Evolutionary conservation across 139 green algal genomes (phyloP), one percentile per base, ranked within the genome.

Genomic region (Trebouxia sp.): DNA sequence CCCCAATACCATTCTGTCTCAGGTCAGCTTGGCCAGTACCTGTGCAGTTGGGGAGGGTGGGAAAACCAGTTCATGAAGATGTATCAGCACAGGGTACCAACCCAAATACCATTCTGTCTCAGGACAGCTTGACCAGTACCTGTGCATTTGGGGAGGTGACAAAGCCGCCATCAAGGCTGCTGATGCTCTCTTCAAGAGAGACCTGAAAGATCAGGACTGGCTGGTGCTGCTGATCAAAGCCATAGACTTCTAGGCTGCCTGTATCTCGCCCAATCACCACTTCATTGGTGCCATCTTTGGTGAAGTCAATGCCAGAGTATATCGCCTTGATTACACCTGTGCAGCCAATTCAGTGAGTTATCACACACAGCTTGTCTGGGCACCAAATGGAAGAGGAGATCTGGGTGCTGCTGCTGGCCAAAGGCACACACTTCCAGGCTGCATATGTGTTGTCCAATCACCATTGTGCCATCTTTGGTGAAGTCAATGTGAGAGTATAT

Each of bases 221-320:
- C 72, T 83, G 66, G 12, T 87, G 88, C 20, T 76, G 37, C 58
- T 88, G 82, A 83, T 94, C 89, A 72, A 93, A 35, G 56, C 88
- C 87, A 70, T 90, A 93, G 20, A 96, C 79, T 83, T 96, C 92
- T 51, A 96, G 55, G 0, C n/a, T 66, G 32, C 92, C 92, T 76
- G 94, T 88, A 66, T 94, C 91, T 6, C 90, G 86, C 8, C 88
- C 91, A 26, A 96, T 80, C n/a, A 92, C 87, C 15, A 96, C 90
- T 81, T 94, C 90, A 28, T 38, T 77, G 35, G 82, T 38, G 35
- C 85, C 85, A 65, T 89, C 87, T 76, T 91, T 91, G 80, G 84
- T 96, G 81, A 93, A 91, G 81, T 96, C 92, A 35, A 89, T 86
- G 28, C 84, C 87, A 53, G 82, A 86, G 83, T 91, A 86, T 15